Evolutionary conservation across 139 green algal genomes (phyloP), one percentile per base, ranked within the genome.

Genomic region (Microglena sp.): DNA sequence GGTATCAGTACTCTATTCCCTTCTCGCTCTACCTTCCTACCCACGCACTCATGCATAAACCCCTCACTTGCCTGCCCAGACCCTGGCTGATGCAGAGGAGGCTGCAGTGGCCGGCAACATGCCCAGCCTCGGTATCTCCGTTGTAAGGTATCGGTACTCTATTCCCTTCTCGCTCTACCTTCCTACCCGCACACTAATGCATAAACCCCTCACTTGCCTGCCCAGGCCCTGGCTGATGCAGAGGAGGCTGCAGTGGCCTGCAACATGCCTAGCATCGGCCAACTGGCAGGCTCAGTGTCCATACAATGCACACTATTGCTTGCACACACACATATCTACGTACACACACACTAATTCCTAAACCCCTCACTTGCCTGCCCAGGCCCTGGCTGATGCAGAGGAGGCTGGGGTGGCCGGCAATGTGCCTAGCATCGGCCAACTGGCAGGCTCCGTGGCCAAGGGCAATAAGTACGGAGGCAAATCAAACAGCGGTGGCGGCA

Each of bases 391-490:
- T 0, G 70, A 64, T 15, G 45, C 44, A 1, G 55, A 72, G 50
- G 64, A 71, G 18, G 63, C 55, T 24, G 45, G 4, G 28, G 40
- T 64, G 21, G 33, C 45, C 18, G 29, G 45, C 3, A 45, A 4
- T 31, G 2, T 74, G n/a, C 72, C 72, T 24, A 44, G 21, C 55
- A 64, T 80, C 57, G 70, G 69, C 27, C 43, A 71, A 62, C 59
- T 77, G 59, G 76, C 67, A 18, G 66, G 68, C 3, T 34, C 55
- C 2, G 74, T 69, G n/a, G 57, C 36, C 1, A 32, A 36, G 5
- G 73, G 68, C 26, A 32, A 44, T 40, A 27, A 5, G 1, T 63
- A 60, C 24, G 61, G 31, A n/a, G n/a, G n/a, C n/a, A n/a, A n/a
- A n/a, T n/a, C n/a, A n/a, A n/a, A n/a, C n/a, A n/a, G n/a, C n/a